Base-by-base conservation (phyloP, 2,329 filamentous ascomycete genomes). In the Hypoxylon sp. region DNA sequence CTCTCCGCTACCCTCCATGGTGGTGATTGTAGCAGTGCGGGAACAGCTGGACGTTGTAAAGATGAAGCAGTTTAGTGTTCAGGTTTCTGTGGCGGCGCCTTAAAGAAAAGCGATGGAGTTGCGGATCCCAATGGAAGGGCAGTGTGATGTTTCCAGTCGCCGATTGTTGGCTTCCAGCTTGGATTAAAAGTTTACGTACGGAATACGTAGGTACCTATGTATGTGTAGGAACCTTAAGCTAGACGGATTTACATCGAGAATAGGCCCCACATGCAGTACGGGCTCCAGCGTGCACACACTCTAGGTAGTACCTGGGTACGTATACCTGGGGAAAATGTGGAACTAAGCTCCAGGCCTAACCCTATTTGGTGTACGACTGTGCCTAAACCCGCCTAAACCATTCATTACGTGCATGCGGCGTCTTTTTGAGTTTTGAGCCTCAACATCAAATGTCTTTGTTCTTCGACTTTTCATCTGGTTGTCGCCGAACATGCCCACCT, bases 1-100 rank as follows among this genome's bases (percentile, higher is more conserved):
- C 12, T 73, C 68, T 53, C 38, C 64, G 32, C 51, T 64, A 36
- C 53, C 67, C 56, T 65, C 66, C 70, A 72, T 74, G 14, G 26
- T 55, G 36, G 26, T 11, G 33, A 26, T 56, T 50, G 46, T 48
- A 12, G 30, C 5, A 12, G 30, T 6, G 33, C 8, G 9, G 26
- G 20, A 36, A 9, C 11, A 26, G 22, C 22, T 46, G 9, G 9
- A 28, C 26, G 42, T 28, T n/a, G 30, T 12, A 12, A 12, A 33
- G 30, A 33, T 4, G 30, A 33, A 12, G 30, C 30, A 33, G 14
- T 33, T 33, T 11, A 12, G 30, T 33, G 4, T 33, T 11, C 9
- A 33, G 30, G 11, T 33, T 12, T 12, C 9, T 33, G 30, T 33
- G 9, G 11, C 11, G 3, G 11, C 2, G 11, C 4, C 9, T 12